Evolutionary conservation across 1,284 basidiomycete genomes (phyloP).

Genomic region (Heterobasidion occidentale): DNA sequence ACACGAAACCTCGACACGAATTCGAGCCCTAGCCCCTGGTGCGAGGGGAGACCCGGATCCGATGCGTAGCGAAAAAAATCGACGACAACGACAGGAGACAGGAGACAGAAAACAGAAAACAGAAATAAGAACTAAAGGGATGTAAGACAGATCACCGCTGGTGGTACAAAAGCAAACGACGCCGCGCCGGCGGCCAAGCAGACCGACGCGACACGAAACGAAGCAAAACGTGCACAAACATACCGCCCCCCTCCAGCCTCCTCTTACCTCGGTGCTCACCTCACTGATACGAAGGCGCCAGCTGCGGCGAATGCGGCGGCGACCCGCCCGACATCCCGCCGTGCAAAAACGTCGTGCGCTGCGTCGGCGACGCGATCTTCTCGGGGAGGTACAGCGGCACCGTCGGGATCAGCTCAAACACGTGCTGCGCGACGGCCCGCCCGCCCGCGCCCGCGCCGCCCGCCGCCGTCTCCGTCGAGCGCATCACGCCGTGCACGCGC

Average conservation of each 20-base stretch:
- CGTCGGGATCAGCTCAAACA: constrained; percentile 77
- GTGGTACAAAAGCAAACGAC: neutral
- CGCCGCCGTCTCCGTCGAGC: constrained; percentile 37
- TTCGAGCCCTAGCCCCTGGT: too few species aligned
- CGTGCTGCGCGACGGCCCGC: constrained; percentile 56
- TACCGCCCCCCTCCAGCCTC: too few species aligned
- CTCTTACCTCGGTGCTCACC: neutral
- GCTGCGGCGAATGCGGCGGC: constrained; percentile 37
- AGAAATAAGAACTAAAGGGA: too few species aligned
- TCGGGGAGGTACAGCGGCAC: constrained; percentile 60
- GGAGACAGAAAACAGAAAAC: too few species aligned
- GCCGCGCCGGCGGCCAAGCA: neutral
- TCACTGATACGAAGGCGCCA: neutral
- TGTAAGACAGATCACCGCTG: too few species aligned
- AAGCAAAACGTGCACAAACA: too few species aligned
- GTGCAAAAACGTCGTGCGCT: constrained; percentile 53
- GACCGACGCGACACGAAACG: too few species aligned
- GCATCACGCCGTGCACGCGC: constrained; percentile 71
- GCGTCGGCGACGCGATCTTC: constrained; percentile 55
- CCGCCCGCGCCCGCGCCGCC: constrained; percentile 13
- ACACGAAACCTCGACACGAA: too few species aligned
- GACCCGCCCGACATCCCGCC: constrained; percentile 29
- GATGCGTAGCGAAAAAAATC: too few species aligned
- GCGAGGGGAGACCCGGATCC: too few species aligned
- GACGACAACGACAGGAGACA: too few species aligned